Evolutionary conservation across 2,329 filamentous ascomycete species (phyloP).

Genomic region (Emmonsia crescens): DNA sequence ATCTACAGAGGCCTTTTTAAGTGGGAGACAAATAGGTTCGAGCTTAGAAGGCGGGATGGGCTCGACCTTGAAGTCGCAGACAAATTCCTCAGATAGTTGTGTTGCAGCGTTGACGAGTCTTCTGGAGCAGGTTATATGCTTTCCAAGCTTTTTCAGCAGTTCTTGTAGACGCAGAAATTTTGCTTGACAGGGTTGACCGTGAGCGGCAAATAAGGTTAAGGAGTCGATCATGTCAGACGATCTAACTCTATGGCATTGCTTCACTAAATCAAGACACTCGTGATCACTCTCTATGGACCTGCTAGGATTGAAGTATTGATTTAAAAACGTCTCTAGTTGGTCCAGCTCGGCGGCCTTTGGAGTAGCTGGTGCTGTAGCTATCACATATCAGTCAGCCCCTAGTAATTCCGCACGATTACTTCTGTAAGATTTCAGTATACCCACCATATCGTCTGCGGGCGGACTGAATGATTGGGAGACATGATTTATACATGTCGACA

Average conservation of each 20-base stretch:
- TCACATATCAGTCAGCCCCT: not conserved
- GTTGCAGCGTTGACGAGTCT: not conserved
- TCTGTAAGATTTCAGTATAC: not conserved
- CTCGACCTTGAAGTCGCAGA: not conserved
- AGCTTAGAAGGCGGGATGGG: not conserved
- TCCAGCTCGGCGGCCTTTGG: not conserved
- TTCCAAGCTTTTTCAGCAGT: not conserved
- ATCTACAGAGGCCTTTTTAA: not conserved
- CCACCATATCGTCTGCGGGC: not conserved
- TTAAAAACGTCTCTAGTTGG: not conserved
- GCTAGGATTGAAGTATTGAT: not conserved
- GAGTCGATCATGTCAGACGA: not conserved
- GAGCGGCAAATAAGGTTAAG: not conserved
- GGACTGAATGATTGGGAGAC: not conserved
- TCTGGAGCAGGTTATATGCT: constrained; percentile 1
- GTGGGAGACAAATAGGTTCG: not conserved
- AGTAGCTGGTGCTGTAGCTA: not conserved
- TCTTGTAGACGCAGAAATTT: not conserved
- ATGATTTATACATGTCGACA: not conserved
- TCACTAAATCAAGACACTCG: not conserved
- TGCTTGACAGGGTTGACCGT: not conserved
- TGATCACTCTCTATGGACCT: not conserved
- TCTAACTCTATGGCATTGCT: not conserved
- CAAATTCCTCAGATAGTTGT: not conserved
- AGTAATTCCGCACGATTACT: not conserved